phyloP scores from a whole-genome alignment of 2,329 filamentous ascomycete species.

The Penicillium sp. region DNA sequence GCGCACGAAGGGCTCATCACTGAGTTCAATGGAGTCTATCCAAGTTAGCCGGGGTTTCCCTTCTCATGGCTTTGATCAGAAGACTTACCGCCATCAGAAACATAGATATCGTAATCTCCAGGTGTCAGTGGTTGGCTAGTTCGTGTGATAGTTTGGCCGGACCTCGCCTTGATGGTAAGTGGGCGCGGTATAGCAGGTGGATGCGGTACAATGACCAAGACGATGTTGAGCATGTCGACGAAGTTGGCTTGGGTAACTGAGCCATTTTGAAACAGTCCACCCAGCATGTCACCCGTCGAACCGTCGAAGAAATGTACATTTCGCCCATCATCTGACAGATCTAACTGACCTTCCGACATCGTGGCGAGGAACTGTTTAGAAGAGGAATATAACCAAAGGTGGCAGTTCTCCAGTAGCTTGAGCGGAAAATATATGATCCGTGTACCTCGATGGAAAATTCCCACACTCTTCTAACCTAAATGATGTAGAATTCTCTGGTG shows the following conservation, averaged over 20 bases:
- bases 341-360: neutral
- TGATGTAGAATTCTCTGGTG: too few relatives aligned
- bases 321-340: slow-evolving; percentile 1
- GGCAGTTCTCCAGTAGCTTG: too few relatives aligned
- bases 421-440: too few relatives aligned
- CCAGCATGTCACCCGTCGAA: slow-evolving; percentile 7
- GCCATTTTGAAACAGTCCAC: slow-evolving; percentile 11
- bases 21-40: slow-evolving; percentile 5
- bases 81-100: neutral
- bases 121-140: slow-evolving; percentile 1
- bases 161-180: too few relatives aligned
- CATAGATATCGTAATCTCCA: slow-evolving; percentile 12
- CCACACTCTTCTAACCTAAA: too few relatives aligned
- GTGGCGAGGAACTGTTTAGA: too few relatives aligned
- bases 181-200: too few relatives aligned
- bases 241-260: slow-evolving; percentile 14
- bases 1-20: slow-evolving; percentile 7
- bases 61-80: neutral
- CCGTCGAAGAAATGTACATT: slow-evolving; percentile 12
- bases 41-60: slow-evolving; percentile 6
- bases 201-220: slow-evolving; percentile 8
- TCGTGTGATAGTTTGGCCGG: slow-evolving; percentile 4
- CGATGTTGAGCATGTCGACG: slow-evolving; percentile 9
- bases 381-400: too few relatives aligned
- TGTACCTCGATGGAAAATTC: too few relatives aligned